A percentile compares a stretch with the other conserved stretches of the same genome.
phyloP scores from a whole-genome alignment of 2,329 filamentous ascomycete genomes.

The Ramularia endophylla region DNA sequence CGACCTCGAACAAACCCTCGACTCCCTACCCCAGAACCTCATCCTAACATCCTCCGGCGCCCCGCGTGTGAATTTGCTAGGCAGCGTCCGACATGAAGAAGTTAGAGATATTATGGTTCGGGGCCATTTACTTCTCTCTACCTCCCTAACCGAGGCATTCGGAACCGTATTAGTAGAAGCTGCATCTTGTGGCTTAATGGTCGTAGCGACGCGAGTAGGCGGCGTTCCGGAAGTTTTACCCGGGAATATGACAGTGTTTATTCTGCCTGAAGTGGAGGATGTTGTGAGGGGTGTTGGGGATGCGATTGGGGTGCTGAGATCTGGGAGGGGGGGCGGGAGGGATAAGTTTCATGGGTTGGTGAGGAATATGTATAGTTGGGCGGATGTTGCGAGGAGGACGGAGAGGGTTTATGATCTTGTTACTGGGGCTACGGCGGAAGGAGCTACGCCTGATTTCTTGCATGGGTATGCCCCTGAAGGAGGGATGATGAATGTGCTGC shows the following conservation, averaged over 20 bases:
- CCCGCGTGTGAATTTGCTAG: slow-evolving; percentile 87
- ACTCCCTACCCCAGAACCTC: slow-evolving; percentile 45
- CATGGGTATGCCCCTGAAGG: no score
- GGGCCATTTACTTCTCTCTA: slow-evolving; percentile 94
- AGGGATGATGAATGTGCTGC: no score
- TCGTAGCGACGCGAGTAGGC: slow-evolving; percentile 93
- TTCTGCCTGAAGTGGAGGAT: slow-evolving; percentile 94
- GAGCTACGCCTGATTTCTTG: no score
- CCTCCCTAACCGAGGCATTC: slow-evolving; percentile 92
- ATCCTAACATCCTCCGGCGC: slow-evolving; percentile 53
- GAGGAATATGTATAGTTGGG: slow-evolving; percentile 98
- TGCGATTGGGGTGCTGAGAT: slow-evolving; percentile 81
- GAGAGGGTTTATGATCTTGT: slow-evolving; percentile 95
- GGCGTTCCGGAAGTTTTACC: slow-evolving; percentile 96
- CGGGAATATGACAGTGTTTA: slow-evolving; percentile 95
- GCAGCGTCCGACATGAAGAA: slow-evolving; percentile 88
- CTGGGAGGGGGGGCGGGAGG: slow-evolving; percentile 61
- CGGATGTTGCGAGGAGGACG: slow-evolving; percentile 86
- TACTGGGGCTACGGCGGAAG: slow-evolving; percentile 69
- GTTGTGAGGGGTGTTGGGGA: slow-evolving; percentile 82
- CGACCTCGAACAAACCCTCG: slow-evolving; percentile 96
- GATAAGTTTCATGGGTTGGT: slow-evolving; percentile 96
- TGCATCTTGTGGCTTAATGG: slow-evolving; percentile 89
- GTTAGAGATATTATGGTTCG: slow-evolving; percentile 96
- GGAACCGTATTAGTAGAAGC: slow-evolving; percentile 98